These are phyloP conservation scores for Sclerotinia subarctica DNA, from an alignment of 2,329 filamentous ascomycete species.

Conservation along the genomic window DNA sequence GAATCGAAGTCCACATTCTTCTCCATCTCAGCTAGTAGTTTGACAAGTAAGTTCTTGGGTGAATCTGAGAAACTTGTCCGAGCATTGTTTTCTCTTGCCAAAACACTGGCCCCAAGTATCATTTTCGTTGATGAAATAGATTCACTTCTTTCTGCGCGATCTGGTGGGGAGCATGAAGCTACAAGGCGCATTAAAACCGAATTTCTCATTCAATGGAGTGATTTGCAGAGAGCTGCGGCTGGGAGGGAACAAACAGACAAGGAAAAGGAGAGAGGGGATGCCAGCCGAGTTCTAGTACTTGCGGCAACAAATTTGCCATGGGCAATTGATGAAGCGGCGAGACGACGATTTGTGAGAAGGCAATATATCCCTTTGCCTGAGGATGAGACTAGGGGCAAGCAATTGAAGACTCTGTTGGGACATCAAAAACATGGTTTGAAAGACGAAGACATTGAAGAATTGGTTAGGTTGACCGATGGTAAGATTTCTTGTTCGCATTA, in stretches of 20 bases:
- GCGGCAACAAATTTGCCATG: constrained; percentile 95
- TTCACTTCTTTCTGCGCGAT: constrained; percentile 80
- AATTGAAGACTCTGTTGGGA: constrained; percentile 74
- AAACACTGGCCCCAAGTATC: constrained; percentile 84
- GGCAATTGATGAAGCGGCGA: constrained; percentile 95
- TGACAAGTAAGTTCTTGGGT: constrained; percentile 94
- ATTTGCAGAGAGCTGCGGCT: constrained; percentile 86
- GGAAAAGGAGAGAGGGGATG: constrained; percentile 71
- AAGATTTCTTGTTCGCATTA: constrained; percentile 16
- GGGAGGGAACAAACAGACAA: constrained; percentile 68
- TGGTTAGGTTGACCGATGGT: constrained; percentile 76
- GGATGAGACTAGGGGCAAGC: constrained; percentile 71
- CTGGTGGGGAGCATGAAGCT: constrained; percentile 86
- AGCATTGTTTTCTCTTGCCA: constrained; percentile 86
- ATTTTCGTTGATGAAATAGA: constrained; percentile 99
- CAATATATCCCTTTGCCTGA: constrained; percentile 97
- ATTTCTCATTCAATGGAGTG: constrained; percentile 96
- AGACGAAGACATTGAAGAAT: constrained; percentile 64
- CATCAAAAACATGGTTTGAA: constrained; percentile 71
- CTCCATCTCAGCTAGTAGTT: constrained; percentile 88
- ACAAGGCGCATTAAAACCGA: constrained; percentile 95
- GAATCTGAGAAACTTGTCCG: constrained; percentile 96
- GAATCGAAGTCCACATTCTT: constrained; percentile 96
- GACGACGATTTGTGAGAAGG: constrained; percentile 82
- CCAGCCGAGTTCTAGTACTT: constrained; percentile 84